phyloP scores from a whole-genome alignment of 305 asterid species.

The Fraxinus albicans region DNA sequence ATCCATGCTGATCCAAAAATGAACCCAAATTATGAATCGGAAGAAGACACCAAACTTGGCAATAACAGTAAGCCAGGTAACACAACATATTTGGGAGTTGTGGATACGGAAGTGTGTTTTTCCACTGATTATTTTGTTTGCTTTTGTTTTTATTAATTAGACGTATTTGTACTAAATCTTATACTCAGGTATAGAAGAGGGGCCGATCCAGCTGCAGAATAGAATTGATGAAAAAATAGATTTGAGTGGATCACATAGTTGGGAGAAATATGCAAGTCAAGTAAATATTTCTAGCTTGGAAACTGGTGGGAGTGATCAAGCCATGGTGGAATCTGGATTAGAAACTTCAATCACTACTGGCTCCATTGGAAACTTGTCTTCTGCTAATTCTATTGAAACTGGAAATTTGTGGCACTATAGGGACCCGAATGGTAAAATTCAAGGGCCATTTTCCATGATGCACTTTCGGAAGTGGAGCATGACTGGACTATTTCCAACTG shows the following conservation, averaged over 20 bases:
- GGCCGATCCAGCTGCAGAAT: constrained; percentile 26
- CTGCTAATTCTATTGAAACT: constrained; percentile 49
- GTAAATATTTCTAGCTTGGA: constrained; percentile 25
- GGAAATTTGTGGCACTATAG: constrained; percentile 94
- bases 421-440: constrained; percentile 85
- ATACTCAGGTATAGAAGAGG: constrained; percentile 54
- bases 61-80: constrained; percentile 48
- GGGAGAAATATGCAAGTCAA: constrained; percentile 36
- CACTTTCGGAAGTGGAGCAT: constrained; percentile 83
- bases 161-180: constrained; percentile 17
- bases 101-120: constrained; percentile 9
- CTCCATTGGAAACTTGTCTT: constrained; percentile 32
- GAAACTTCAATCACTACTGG: constrained; percentile 37
- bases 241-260: constrained; percentile 35
- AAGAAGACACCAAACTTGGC: constrained; percentile 45
- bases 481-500: constrained; percentile 78
- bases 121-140: constrained; percentile 11
- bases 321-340: neutral
- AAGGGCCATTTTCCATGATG: constrained; percentile 89
- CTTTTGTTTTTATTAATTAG: constrained; percentile 19
- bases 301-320: constrained; percentile 10
- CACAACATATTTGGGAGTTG: neutral
- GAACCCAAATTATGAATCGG: constrained; percentile 74
- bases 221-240: constrained; percentile 37
- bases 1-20: constrained; percentile 83